Percentiles rank a stretch among this genome's conserved stretches.
Evolutionary conservation across 768 basidiomycete species (phyloP).

Genomic region (Phylloporus sp.): DNA sequence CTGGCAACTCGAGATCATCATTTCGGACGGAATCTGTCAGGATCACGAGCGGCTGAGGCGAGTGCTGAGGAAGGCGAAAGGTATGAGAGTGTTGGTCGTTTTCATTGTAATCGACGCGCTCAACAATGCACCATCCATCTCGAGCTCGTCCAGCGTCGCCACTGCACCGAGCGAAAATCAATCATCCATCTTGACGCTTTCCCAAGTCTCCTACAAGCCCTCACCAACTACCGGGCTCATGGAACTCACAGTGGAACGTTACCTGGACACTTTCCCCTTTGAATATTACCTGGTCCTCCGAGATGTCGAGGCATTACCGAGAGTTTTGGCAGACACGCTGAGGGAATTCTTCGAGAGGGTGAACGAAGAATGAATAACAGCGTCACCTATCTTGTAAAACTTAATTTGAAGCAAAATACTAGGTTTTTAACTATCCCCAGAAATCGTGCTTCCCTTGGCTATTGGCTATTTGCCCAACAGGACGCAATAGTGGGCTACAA

Average conservation of each 20-base stretch:
- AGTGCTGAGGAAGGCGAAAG: constrained; percentile 78
- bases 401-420: background rate
- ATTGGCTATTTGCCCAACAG: background rate
- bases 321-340: constrained; percentile 81
- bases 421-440: background rate
- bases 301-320: constrained; percentile 86
- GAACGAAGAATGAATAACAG: constrained; percentile 49
- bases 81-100: constrained; percentile 90
- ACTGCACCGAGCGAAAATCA: constrained; percentile 31
- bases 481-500: constrained; percentile 1
- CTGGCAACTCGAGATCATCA: constrained; percentile 98
- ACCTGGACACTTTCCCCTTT: constrained; percentile 96
- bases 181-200: constrained; percentile 89
- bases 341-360: constrained; percentile 90
- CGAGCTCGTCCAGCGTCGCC: constrained; percentile 5
- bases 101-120: constrained; percentile 95
- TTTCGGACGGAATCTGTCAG: constrained; percentile 98
- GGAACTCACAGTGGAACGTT: constrained; percentile 85
- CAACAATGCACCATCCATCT: constrained; percentile 39
- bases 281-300: constrained; percentile 95
- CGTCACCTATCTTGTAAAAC: background rate
- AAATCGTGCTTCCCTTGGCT: background rate
- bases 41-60: constrained; percentile 84
- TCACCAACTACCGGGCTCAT: constrained; percentile 52
- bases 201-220: constrained; percentile 79